Conservation (phyloP, 805 yeast genomes). For the Candida insectalens region DNA sequence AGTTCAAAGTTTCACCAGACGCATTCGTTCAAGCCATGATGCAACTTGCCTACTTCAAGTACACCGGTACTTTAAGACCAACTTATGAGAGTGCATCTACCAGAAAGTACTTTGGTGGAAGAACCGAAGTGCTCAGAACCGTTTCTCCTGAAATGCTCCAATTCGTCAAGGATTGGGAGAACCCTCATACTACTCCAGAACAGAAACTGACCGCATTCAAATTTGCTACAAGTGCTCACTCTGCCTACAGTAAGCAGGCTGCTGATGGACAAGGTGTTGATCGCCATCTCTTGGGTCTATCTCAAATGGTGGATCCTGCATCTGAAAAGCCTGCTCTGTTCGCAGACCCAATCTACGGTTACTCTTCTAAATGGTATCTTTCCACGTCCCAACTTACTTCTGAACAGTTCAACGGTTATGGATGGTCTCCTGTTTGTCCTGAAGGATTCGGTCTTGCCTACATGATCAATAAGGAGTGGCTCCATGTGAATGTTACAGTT, state of each 20-base stretch:
- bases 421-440: slow-evolving; percentile 92
- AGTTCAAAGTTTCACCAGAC: slow-evolving; percentile 83
- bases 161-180: slow-evolving; percentile 70
- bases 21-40: slow-evolving; percentile 85
- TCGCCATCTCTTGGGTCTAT: slow-evolving; percentile 86
- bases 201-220: slow-evolving; percentile 62
- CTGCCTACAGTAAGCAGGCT: slow-evolving; percentile 64
- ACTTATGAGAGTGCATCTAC: slow-evolving; percentile 97
- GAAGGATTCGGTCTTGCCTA: slow-evolving; percentile 92
- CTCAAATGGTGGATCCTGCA: slow-evolving; percentile 46
- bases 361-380: slow-evolving; percentile 77
- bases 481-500: slow-evolving; percentile 77
- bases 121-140: slow-evolving; percentile 89
- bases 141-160: slow-evolving; percentile 63
- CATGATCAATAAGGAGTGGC: slow-evolving; percentile 77
- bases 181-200: slow-evolving; percentile 35
- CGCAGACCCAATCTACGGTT: slow-evolving; percentile 64
- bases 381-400: slow-evolving; percentile 87
- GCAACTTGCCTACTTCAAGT: slow-evolving; percentile 83
- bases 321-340: slow-evolving; percentile 60
- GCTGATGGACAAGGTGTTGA: slow-evolving; percentile 85
- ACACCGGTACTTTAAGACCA: slow-evolving; percentile 72
- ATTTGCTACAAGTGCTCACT: slow-evolving; percentile 66
- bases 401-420: slow-evolving; percentile 81
- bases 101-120: slow-evolving; percentile 76